These are phyloP conservation scores for Acer saccharum DNA, from an alignment of 345 rosid genomes.

Conservation along the genomic window DNA sequence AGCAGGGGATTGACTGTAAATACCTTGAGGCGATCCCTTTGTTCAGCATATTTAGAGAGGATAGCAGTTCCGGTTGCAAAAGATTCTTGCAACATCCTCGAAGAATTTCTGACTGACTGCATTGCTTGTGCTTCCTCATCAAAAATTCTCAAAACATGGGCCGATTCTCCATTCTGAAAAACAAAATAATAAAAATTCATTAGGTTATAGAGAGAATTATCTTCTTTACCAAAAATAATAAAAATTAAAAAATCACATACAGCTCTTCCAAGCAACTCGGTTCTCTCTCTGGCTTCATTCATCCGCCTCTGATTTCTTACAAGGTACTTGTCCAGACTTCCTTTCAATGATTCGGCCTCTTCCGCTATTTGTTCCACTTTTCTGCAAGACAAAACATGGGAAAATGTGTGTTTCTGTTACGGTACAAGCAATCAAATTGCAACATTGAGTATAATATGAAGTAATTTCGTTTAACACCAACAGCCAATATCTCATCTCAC, in stretches of 20 bases:
- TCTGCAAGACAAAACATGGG: slow-evolving; percentile 32
- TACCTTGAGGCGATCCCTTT: slow-evolving; percentile 94
- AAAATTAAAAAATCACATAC: slow-evolving; percentile 35
- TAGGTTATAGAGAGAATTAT: background rate
- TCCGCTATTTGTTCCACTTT: slow-evolving; percentile 92
- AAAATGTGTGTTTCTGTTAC: background rate
- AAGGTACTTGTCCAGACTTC: slow-evolving; percentile 67
- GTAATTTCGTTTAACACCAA: background rate
- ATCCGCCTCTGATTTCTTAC: slow-evolving; percentile 66
- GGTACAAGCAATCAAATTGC: background rate
- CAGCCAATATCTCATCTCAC: background rate
- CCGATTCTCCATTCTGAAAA: slow-evolving; percentile 73
- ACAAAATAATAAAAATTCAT: slow-evolving; percentile 14
- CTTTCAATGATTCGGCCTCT: slow-evolving; percentile 80
- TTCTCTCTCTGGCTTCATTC: slow-evolving; percentile 82
- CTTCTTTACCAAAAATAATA: background rate
- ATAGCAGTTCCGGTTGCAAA: slow-evolving; percentile 78
- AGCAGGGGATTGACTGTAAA: too few species aligned
- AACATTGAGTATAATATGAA: background rate
- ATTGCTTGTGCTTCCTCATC: slow-evolving; percentile 95
- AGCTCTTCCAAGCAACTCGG: slow-evolving; percentile 81
- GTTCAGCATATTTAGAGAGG: slow-evolving; percentile 83
- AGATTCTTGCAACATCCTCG: slow-evolving; percentile 83
- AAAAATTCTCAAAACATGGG: slow-evolving; percentile 79
- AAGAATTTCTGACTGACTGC: slow-evolving; percentile 81